Base-by-base conservation (phyloP, 2,329 filamentous ascomycete species). In the Boeremia lycopersici region DNA sequence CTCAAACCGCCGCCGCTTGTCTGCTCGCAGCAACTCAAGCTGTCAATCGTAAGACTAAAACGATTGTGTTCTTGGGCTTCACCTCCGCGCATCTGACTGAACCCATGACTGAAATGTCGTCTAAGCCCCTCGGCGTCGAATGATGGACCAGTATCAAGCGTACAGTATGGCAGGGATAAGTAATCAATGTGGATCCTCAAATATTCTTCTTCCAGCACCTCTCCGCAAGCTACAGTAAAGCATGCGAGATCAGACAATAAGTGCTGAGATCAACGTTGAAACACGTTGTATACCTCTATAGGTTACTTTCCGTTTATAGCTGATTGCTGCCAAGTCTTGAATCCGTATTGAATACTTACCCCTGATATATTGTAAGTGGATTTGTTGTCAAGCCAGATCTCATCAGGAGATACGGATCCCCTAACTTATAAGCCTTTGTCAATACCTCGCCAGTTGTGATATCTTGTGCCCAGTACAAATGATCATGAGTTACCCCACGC, bases 401-500 rank as follows among this genome's bases (percentile, higher is more conserved):
- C 4, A 9, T 26, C 30, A 11, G 2, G 4, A 13, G 33, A 10
- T 5, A 8, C 11, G 4, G 9, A 15, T 7, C 29, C 28, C 12
- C 12, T 9, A 43, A 10, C 4, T 31, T 26, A 39, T 53, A 53
- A 25, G 44, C 15, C 10, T 38, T 53, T 1, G 26, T 2, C 2
- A 34, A 2, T 3, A 34, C 19, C 13, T n/a, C n/a, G 11, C 29
- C 33, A 11, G 57, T 65, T 4, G 12, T 17, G 12, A 58, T 9
- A 7, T 57, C 40, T 36, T 69, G 64, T 35, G 44, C 44, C 67
- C 67, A 70, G 48, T 69, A 70, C 25, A 64, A 9, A 8, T 23
- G 6, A 38, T 64, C 63, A 6, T 39, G 8, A 1, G 19, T 25
- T 1, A 29, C 3, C 4, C 26, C 35, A 2, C 49, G 56, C 9